Percentiles rank a stretch among this genome's conserved stretches.
Evolutionary conservation across 2,329 filamentous ascomycete species (phyloP).

Genomic region (Nigrospora sphaerica): DNA sequence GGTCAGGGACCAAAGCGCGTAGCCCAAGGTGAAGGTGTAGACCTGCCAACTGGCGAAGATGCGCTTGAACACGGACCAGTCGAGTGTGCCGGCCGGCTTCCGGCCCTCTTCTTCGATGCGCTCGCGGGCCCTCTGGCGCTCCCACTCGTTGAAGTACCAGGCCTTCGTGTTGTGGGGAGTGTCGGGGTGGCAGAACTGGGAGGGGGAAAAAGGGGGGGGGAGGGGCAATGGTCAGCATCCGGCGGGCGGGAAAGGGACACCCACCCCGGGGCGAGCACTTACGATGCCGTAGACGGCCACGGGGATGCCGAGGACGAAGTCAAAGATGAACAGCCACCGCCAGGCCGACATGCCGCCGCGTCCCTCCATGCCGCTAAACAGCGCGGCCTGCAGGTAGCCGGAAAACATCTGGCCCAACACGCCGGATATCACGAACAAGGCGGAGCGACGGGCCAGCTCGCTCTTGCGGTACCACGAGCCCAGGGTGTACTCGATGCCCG

Average conservation of each 20-base stretch:
- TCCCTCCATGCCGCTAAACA: conserved; percentile 31
- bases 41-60: conserved; percentile 35
- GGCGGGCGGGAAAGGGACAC: not conserved
- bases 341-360: conserved; percentile 28
- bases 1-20: conserved; percentile 30
- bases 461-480: conserved; percentile 53
- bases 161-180: conserved; percentile 33
- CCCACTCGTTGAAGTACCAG: conserved; percentile 40
- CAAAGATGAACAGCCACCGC: conserved; percentile 40
- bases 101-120: conserved; percentile 56
- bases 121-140: conserved; percentile 56
- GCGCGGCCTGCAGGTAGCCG: conserved; percentile 33
- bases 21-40: conserved; percentile 32
- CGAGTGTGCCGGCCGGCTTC: conserved; percentile 26
- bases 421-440: conserved; percentile 29
- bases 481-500: conserved; percentile 46
- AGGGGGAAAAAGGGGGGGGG: not conserved
- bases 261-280: not conserved
- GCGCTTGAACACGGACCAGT: conserved; percentile 27
- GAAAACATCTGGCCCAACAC: conserved; percentile 31
- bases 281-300: conserved; percentile 8
- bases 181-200: conserved; percentile 29
- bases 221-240: not conserved
- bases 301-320: conserved; percentile 18
- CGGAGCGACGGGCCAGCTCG: conserved; percentile 50